A percentile compares a stretch with the other conserved stretches of the same genome.
Conservation (phyloP, 140 eudicot species). For the Ambrosia hybrid region DNA sequence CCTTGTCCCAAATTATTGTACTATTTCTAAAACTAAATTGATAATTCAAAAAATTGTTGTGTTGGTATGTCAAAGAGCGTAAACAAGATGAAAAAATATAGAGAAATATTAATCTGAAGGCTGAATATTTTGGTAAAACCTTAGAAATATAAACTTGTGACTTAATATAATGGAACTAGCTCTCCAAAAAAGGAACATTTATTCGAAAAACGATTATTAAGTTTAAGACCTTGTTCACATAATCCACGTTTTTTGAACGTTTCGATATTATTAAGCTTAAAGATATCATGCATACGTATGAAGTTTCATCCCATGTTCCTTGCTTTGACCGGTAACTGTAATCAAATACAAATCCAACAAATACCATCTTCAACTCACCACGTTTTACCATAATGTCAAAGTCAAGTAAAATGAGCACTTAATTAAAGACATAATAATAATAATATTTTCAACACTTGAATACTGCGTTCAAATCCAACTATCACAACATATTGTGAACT, state of each 20-base stretch:
- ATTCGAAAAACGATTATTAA: too few species aligned
- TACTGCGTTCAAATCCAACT: slow-evolving; percentile 28
- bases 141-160: too few species aligned
- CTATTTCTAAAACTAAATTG: too few species aligned
- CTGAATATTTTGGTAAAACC: too few species aligned
- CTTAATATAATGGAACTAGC: too few species aligned
- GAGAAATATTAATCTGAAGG: too few species aligned
- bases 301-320: slow-evolving; percentile 17
- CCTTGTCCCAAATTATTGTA: too few species aligned
- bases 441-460: slow-evolving; percentile 20
- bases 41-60: too few species aligned
- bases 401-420: slow-evolving; percentile 40
- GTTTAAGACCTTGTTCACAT: neutral
- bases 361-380: slow-evolving; percentile 10
- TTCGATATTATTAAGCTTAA: neutral
- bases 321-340: neutral
- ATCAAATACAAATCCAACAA: neutral
- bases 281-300: slow-evolving; percentile 18
- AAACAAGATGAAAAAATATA: too few species aligned
- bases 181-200: too few species aligned
- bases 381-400: slow-evolving; percentile 24
- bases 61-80: too few species aligned
- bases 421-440: neutral
- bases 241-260: neutral
- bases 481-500: slow-evolving; percentile 17